Base-by-base conservation (phyloP, 2,329 filamentous ascomycete genomes). In the Cryphonectria japonica region DNA sequence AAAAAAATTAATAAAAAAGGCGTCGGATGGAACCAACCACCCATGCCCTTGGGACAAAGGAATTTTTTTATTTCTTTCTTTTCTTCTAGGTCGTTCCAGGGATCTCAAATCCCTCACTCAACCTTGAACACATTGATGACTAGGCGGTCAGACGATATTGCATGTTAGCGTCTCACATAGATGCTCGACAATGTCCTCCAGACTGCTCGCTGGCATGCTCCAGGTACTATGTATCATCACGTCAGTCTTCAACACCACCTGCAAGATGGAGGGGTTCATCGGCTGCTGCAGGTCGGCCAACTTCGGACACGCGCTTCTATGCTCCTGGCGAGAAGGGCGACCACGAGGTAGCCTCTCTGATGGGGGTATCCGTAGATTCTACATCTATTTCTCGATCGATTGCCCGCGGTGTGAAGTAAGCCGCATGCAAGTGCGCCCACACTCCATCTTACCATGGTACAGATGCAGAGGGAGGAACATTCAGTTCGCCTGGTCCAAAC, bases 71-170 rank as follows among this genome's bases (percentile, higher is more conserved):
- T n/a, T n/a, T n/a, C 9, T 50, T 59, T 26, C 32, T 11, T 22
- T 11, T n/a, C 3, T 5, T 8, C 16, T 26, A 39, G 34, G 59
- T 22, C 57, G 3, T n/a, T 39, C 59, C 59, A 61, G 59, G 59
- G 59, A 61, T 61, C 16, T 61, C 34, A 61, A 61, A 61, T 61
- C 59, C 59, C 59, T 22, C 46, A 50, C 59, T 22, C 46, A 50
- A 19, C 32, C 59, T 61, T 34, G 19, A 61, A 9, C 59, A 39
- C 9, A 37, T 37, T 11, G 11, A 11, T 50, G 46, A n/a, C 46
- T 50, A 19, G 22, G 22, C 52, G 26, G 26, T 57, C 52, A 57
- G n/a, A 29, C 13, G 52, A 29, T 16, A 26, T 57, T 57, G 52
- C 26, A 14, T 57, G 14, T 26, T 57, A 57, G 26, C 52, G 26